Base-by-base conservation (phyloP, 1,284 basidiomycete genomes). In the Heterobasidion parviporum region DNA sequence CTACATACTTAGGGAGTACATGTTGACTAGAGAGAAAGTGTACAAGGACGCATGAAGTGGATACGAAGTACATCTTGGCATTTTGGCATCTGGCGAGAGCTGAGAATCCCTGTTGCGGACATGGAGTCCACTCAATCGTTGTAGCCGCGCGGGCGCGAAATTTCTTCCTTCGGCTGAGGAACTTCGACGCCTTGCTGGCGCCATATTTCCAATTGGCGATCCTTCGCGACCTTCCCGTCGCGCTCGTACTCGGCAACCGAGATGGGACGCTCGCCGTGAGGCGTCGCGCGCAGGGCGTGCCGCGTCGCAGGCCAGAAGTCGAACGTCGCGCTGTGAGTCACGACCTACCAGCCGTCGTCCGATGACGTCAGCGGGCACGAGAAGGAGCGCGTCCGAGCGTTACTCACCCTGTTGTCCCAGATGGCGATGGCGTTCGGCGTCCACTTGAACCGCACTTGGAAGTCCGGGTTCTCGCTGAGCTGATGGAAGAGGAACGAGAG, bases 261-360 rank as follows among this genome's bases (percentile, higher is more conserved):
- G 18, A 77, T 74, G 2, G 90, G 90, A 56, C 77, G 78, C 68
- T 92, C 88, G 26, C 82, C 91, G 61, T 87, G 87, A 51, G 89
- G 89, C 2, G 90, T 92, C n/a, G 85, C 84, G 52, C 90, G 82
- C 49, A 92, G 72, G 8, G 87, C 89, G 65, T 92, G 89, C 52
- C 90, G 80, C 49, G 76, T 81, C 48, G 80, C 77, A 20, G 86
- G 85, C 82, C 80, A 89, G 69, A 87, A 87, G 69, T 89, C 85
- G 63, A 87, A 88, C 6, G 82, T 89, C 9, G 88, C 89, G 8
- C 83, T 81, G 64, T 92, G 89, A 26, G 79, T 87, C 48, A 84
- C 82, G 58, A 89, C 67, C 85, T 87, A 56, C 34, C 7, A 34
- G 18, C 35, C 7, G n/a, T 53, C 43, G 53, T 43, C 52, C 32